These are phyloP conservation scores for Auricularia sp. DNA, from an alignment of 768 basidiomycete genomes.

Conservation along the genomic window DNA sequence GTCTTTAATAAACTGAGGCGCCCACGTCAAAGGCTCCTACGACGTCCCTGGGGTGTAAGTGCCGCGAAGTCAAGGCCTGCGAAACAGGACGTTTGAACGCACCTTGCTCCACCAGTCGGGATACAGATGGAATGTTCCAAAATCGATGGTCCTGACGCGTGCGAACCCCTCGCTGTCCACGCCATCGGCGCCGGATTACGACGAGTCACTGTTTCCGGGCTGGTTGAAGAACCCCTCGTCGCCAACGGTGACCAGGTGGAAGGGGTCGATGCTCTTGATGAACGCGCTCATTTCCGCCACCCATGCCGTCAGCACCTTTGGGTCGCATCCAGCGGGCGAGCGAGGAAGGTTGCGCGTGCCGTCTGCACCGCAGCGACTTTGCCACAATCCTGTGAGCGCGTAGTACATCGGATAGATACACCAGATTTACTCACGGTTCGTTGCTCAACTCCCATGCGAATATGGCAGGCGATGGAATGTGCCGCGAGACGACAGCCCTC, in stretches of 20 bases:
- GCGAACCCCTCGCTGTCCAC: slow-evolving; percentile 9
- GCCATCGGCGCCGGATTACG: slow-evolving; percentile 7
- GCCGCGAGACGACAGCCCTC: slow-evolving; percentile 9
- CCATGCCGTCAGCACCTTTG: slow-evolving; percentile 12
- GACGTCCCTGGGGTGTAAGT: background rate
- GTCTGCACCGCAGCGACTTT: slow-evolving; percentile 11
- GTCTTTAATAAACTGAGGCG: slow-evolving; percentile 8
- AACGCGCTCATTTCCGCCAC: slow-evolving; percentile 11
- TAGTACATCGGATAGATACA: background rate
- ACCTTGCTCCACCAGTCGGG: slow-evolving; percentile 13
- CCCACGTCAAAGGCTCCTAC: slow-evolving; percentile 8
- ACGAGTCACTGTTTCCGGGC: slow-evolving; percentile 12
- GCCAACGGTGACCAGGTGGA: slow-evolving; percentile 14
- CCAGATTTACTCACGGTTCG: slow-evolving; percentile 2
- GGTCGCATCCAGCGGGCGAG: slow-evolving; percentile 9
- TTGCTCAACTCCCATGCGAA: slow-evolving; percentile 11
- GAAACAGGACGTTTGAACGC: background rate
- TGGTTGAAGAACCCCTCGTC: slow-evolving; percentile 15
- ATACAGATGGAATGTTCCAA: slow-evolving; percentile 12
- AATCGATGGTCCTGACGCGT: slow-evolving; percentile 6
- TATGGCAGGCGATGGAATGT: slow-evolving; percentile 9
- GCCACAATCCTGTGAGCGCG: background rate
- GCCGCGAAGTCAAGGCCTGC: background rate
- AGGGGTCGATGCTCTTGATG: slow-evolving; percentile 13
- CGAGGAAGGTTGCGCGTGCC: slow-evolving; percentile 13